Evolutionary conservation across 2,329 filamentous ascomycete species (phyloP), one percentile per base, ranked within the genome.

Genomic region (Chaetomiaceae sp.): DNA sequence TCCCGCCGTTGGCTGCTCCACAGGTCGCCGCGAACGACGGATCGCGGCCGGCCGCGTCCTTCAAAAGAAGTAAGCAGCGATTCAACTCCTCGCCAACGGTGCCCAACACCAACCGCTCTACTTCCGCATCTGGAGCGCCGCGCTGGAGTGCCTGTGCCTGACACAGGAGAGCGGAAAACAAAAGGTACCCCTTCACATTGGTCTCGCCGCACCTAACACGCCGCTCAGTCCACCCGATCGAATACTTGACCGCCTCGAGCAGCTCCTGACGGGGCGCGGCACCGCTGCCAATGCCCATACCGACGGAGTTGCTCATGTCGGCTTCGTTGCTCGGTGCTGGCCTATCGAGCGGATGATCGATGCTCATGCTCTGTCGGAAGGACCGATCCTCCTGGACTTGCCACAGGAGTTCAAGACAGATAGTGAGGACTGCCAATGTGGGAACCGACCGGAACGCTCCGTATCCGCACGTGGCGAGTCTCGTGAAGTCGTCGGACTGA

Each of bases 121-220:
- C 57, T 32, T 69, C 65, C 3, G 64, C 61, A 11, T 66, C 58
- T 1, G 55, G 43, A 1, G 50, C 55, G 1, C 61, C 59, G 4
- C 59, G 52, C 43, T 62, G 56, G 5, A 74, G 58, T 1, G 67
- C 67, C 23, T 73, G 64, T 0, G 68, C 61, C n/a, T 75, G 67
- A 2, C 65, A 60, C 13, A 67, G 46, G 23, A 76, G 68, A 25
- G 71, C 65, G 14, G 59, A 58, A n/a, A 59, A 62, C n/a, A 81
- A 68, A 6, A 82, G 45, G 41, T 75, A 74, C 0, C 76, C 75
- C 57, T 82, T 82, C 18, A 77, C 65, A 52, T 81, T 82, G 0
- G 78, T 81, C 61, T 83, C 79, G 0, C 77, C 80, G 0, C 68
- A 69, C 44, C 69, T 58, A 13, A 82, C 68, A 6, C 67, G 67